Base-by-base conservation (phyloP, 805 yeast genomes). In the Saturnispora sanitii region DNA sequence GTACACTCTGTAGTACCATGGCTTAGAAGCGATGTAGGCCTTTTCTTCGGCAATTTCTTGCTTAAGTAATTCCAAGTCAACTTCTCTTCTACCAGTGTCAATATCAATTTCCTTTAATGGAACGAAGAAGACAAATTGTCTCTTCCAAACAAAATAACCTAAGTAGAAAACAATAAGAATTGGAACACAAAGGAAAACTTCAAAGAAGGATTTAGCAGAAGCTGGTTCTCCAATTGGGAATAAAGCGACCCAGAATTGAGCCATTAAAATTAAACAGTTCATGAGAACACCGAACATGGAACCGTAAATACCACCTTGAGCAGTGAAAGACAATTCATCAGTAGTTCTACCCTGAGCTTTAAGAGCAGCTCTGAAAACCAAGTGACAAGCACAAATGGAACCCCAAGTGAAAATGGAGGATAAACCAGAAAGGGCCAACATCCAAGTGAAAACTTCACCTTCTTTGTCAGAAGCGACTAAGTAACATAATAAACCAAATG, bases 171-270 rank as follows among this genome's bases (percentile, higher is more conserved):
- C 71, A 37, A 82, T 34, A 31, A 79, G 66, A 41, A 82, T 68
- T 20, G 83, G 83, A 43, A 68, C 66, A 11, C 86, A 73, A 48
- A 83, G 65, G 57, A 77, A 81, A 21, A 71, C 64, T 51, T 69
- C 62, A 66, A 83, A 83, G 67, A 83, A 83, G 20, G 54, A 61
- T 23, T 54, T 44, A 4, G 82, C 79, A 53, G 60, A 64, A 33
- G 79, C 73, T 13, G 58, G 31, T 8, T 43, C 64, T 16, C 76
- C 77, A 38, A 76, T 55, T 38, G 94, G 94, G 67, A 67, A 83
- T 29, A 80, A 62, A 5, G 90, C 88, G 38, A 80, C 68, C 84
- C 88, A 84, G 64, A 84, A 82, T 61, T 82, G 88, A 20, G 86
- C 82, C 43, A 72, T 63, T 40, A 85, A 66, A 43, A 82, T 77